Base-by-base conservation (phyloP, 257 asterid species). In the Solanum sejunctum region DNA sequence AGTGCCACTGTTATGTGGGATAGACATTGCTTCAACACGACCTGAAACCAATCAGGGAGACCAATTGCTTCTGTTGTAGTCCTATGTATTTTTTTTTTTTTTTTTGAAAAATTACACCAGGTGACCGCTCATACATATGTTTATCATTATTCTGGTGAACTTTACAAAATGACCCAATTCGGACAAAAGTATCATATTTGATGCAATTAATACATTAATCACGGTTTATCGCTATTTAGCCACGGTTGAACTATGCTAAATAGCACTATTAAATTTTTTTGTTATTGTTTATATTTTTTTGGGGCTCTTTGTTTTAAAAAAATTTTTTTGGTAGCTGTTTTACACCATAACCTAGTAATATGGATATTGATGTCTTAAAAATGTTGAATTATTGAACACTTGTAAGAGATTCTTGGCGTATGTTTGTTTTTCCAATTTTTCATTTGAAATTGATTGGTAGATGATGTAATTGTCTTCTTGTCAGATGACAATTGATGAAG, bases 401-500 rank as follows among this genome's bases (percentile, higher is more conserved):
- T 77, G 15, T 17, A 49, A 51, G 47, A 15, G 82, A 51, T 15
- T 77, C 41, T 77, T 77, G 15, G 45, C 56, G 23, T 77, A 26
- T 52, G 57, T 52, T 13, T 77, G 26, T 52, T 16, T 77, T 51
- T 23, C 26, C 82, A 16, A 16, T 77, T 77, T 71, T 16, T 77
- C 61, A 23, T 21, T 49, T 51, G 47, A 77, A 77, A 77, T 54
- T 66, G 80, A 58, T 87, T 47, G 63, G 63, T 77, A 51, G 21
- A 52, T 85, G 41, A 82, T 90, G 60, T 79, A 28, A 47, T 51
- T 86, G 41, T 84, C 64, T 82, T 83, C 13, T 69, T 87, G 83
- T 36, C 90, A 96, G 99, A 91, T 91, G 94, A 96, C 98, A 73
- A 87, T 96, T 77, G 98, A 96, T 90, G 99, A 95, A 90, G 97